Evolutionary conservation across 768 basidiomycete genomes (phyloP).

Genomic region (Chalciporus pseudorubinellus): DNA sequence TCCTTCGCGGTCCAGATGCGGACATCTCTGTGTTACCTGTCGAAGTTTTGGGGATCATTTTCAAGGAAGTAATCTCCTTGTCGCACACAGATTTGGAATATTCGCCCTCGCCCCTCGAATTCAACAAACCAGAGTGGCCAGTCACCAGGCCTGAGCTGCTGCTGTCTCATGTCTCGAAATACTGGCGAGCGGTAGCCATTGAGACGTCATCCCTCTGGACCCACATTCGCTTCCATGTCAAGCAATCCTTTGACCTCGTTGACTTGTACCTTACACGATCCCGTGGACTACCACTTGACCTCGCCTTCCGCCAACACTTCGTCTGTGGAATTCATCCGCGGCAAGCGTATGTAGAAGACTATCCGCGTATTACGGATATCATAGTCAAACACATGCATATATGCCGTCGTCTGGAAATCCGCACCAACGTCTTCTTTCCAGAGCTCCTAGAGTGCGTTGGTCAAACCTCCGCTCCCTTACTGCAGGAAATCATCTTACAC

Average conservation of each 20-base stretch:
- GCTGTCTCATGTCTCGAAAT: slow-evolving; percentile 40
- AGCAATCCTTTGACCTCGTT: slow-evolving; percentile 27
- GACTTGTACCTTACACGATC: slow-evolving; percentile 28
- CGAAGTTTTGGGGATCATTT: slow-evolving; percentile 28
- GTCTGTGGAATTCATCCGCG: slow-evolving; percentile 19
- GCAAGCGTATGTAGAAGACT: slow-evolving; percentile 21
- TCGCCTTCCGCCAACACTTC: slow-evolving; percentile 24
- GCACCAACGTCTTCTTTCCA: slow-evolving; percentile 22
- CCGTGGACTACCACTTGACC: slow-evolving; percentile 20
- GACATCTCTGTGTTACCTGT: slow-evolving; percentile 23
- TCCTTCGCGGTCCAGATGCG: slow-evolving; percentile 1
- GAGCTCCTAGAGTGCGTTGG: slow-evolving; percentile 24
- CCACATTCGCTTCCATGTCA: slow-evolving; percentile 22
- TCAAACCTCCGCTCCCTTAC: slow-evolving; percentile 21
- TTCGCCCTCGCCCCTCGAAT: background rate
- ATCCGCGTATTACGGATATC: slow-evolving; percentile 18
- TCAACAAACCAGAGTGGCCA: slow-evolving; percentile 9
- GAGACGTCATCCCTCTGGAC: slow-evolving; percentile 42
- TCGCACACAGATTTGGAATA: slow-evolving; percentile 2
- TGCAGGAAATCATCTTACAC: slow-evolving; percentile 25
- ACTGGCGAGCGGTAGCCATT: slow-evolving; percentile 42
- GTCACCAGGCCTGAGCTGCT: slow-evolving; percentile 30
- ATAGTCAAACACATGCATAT: slow-evolving; percentile 28
- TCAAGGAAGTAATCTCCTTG: slow-evolving; percentile 15
- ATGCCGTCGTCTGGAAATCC: slow-evolving; percentile 27